Percentiles rank a stretch among this genome's conserved stretches.
These are phyloP conservation scores for Lagenidium giganteum DNA, from an alignment of 352 stramenopile species.

Conservation along the genomic window DNA sequence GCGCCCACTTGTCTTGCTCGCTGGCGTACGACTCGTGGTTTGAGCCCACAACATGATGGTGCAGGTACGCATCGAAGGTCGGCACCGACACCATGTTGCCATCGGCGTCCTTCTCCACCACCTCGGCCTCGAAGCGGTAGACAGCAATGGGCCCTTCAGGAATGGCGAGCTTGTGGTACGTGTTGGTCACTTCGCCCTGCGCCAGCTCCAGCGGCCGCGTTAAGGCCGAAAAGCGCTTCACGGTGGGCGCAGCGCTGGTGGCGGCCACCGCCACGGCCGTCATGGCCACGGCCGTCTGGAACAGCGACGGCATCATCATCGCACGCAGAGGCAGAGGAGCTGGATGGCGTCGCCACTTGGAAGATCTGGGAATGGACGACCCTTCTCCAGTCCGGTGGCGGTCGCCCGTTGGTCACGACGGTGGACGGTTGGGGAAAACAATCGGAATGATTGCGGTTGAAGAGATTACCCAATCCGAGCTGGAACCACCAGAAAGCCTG, in stretches of 20 bases:
- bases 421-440: no score
- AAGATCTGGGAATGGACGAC: no score
- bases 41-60: constrained; percentile 79
- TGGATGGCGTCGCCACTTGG: no score
- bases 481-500: no score
- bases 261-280: no score
- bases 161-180: constrained; percentile 67
- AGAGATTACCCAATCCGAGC: no score
- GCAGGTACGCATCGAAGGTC: constrained; percentile 73
- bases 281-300: no score
- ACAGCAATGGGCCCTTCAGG: constrained; percentile 74
- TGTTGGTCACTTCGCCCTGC: constrained; percentile 76
- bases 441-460: no score
- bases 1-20: constrained; percentile 38
- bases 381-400: no score
- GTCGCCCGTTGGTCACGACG: no score
- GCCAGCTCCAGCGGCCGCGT: constrained; percentile 49
- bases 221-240: constrained; percentile 60
- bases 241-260: constrained; percentile 14
- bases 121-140: constrained; percentile 74
- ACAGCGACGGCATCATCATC: no score
- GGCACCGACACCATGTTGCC: constrained; percentile 48
- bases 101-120: constrained; percentile 59
- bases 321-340: no score
- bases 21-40: constrained; percentile 59